Base-by-base conservation (phyloP, 2,329 filamentous ascomycete genomes). In the Fusarium vanettenii region DNA sequence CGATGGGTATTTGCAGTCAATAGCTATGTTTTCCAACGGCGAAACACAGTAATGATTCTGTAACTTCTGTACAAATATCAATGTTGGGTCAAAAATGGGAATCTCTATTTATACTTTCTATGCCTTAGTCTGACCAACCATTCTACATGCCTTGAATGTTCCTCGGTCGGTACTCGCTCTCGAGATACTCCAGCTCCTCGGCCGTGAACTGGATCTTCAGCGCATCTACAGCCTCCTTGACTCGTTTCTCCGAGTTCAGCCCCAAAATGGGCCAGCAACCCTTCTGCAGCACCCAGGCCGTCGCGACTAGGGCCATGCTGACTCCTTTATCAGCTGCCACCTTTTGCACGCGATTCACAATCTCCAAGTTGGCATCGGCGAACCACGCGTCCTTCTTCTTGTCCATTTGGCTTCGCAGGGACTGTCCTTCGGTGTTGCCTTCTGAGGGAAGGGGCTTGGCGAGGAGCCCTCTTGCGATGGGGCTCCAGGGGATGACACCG, bases 291-390 rank as follows among this genome's bases (percentile, higher is more conserved):
- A 88, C 86, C 92, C 92, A 94, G 1, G 92, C 92, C 50, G 92
- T 86, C 0, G 91, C 88, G 6, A 94, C 88, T 66, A 92, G 88
- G 52, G 89, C 88, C 88, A 93, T 93, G 72, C 86, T 89, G 79
- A 89, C 87, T 1, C 84, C 87, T 73, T 87, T 87, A 81, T 90
- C 89, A 71, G 86, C 84, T 0, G 91, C 89, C 16, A 92, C 73
- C 79, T 92, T 87, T 80, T 91, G 86, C 3, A 84, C 77, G 9
- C 81, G 64, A 70, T 81, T 71, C 50, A 84, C 75, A 55, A 84
- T 80, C 16, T 78, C 76, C 45, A 77, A 9, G 25, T 78, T 80
- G 1, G 78, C 79, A 52, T 80, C 78, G 0, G 76, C 79, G n/a
- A 79, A 79, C 79, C 76, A 79, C 0, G 10, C 37, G 1, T 79